These are phyloP conservation scores for Fraxinus floribunda DNA, from an alignment of 305 asterid species.

Conservation along the genomic window DNA sequence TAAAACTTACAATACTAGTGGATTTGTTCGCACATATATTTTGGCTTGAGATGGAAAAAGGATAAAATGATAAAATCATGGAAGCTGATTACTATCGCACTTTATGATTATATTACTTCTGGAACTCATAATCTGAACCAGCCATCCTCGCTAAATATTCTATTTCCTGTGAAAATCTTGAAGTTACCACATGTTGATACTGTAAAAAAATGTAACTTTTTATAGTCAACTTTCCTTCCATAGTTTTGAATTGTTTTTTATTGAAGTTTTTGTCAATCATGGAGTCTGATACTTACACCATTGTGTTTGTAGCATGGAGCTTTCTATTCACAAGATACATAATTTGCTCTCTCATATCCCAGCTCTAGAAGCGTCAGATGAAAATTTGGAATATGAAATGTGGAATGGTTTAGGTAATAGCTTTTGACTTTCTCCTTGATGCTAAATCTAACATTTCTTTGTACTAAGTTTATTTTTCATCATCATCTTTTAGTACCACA, in stretches of 20 bases:
- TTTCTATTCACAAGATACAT: slow-evolving; percentile 61
- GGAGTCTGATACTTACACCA: slow-evolving; percentile 5
- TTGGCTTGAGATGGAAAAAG: neutral
- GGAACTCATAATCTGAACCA: neutral
- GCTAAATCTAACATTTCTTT: neutral
- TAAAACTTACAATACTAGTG: neutral
- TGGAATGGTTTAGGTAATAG: slow-evolving; percentile 65
- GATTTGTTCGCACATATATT: neutral
- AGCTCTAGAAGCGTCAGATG: slow-evolving; percentile 43
- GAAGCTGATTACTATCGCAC: neutral
- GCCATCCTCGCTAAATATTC: neutral
- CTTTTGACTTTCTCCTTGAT: slow-evolving; percentile 3
- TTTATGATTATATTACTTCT: neutral
- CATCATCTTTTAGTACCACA: slow-evolving; percentile 11
- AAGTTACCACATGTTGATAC: neutral
- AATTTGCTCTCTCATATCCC: slow-evolving; percentile 59
- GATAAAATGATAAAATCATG: neutral
- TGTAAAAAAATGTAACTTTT: neutral
- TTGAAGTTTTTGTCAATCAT: neutral
- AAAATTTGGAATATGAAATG: slow-evolving; percentile 44
- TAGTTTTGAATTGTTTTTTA: neutral
- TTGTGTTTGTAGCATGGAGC: slow-evolving; percentile 56
- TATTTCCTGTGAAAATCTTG: neutral
- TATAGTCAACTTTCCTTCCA: slow-evolving; percentile 6
- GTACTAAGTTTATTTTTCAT: slow-evolving; percentile 4